Percentiles rank a stretch among this genome's conserved stretches.
Conservation (phyloP, 129 eudicot genomes). For the Saussurea involucrata region DNA sequence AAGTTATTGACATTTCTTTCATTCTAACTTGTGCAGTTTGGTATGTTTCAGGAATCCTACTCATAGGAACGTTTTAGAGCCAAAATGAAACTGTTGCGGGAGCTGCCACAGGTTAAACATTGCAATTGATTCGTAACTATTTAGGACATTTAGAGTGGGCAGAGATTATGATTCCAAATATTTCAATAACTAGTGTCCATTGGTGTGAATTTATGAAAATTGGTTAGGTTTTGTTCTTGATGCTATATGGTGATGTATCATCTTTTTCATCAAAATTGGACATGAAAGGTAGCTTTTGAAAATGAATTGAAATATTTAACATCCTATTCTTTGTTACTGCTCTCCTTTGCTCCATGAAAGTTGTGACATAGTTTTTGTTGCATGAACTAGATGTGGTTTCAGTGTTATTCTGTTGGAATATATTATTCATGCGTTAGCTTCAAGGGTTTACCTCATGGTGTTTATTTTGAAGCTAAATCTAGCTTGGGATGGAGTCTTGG, state of each 20-base stretch:
- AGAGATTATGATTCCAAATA: background rate
- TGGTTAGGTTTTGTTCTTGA: background rate
- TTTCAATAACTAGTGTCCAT: background rate
- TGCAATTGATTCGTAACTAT: constrained; percentile 5
- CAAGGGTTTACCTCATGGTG: too few species aligned
- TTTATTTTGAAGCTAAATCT: too few species aligned
- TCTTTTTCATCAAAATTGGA: constrained; percentile 42
- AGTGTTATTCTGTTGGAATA: too few species aligned
- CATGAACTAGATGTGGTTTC: too few species aligned
- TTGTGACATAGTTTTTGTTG: too few species aligned
- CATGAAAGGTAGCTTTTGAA: constrained; percentile 43
- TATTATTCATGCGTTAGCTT: too few species aligned
- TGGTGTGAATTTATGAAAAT: background rate
- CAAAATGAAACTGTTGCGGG: constrained; percentile 75
- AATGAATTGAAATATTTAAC: constrained; percentile 7
- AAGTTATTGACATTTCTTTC: background rate
- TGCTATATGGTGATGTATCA: background rate
- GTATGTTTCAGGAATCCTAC: background rate
- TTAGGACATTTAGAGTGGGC: background rate
- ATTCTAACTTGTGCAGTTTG: background rate
- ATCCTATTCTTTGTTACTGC: background rate
- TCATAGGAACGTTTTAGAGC: constrained; percentile 52
- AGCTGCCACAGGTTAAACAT: constrained; percentile 53
- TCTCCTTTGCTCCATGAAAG: too few species aligned
- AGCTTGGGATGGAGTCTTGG: too few species aligned